Percentiles rank a stretch among this genome's conserved stretches.
Conservation (phyloP, 495 filamentous ascomycete genomes). For the Endocarpon pusillum region DNA sequence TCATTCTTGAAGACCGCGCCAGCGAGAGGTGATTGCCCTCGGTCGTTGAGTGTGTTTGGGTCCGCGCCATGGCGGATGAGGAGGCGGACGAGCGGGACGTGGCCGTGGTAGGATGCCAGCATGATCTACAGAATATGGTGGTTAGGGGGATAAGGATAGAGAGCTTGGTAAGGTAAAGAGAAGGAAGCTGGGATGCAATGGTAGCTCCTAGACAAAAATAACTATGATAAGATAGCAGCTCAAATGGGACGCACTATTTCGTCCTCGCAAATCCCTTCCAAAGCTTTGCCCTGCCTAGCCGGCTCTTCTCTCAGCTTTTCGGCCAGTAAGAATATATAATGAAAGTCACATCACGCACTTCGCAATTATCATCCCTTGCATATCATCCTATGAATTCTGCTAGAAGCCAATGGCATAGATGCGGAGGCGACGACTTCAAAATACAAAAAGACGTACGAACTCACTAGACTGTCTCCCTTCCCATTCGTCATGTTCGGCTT, state of each 20-base stretch:
- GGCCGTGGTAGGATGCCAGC: slow-evolving; percentile 38
- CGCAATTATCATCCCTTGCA: too few species aligned
- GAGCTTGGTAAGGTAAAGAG: neutral
- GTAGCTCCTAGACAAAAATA: neutral
- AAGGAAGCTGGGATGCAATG: neutral
- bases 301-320: too few species aligned
- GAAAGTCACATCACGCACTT: too few species aligned
- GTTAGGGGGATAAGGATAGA: neutral
- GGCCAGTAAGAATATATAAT: too few species aligned
- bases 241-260: neutral
- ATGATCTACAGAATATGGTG: slow-evolving; percentile 21
- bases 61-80: slow-evolving; percentile 33
- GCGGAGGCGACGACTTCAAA: too few species aligned
- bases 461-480: slow-evolving; percentile 36
- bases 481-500: slow-evolving; percentile 37
- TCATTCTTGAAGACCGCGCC: slow-evolving; percentile 40
- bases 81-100: slow-evolving; percentile 29
- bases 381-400: too few species aligned
- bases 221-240: neutral
- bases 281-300: too few species aligned
- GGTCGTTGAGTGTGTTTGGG: slow-evolving; percentile 34
- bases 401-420: too few species aligned
- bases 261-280: too few species aligned
- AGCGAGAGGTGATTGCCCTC: slow-evolving; percentile 34
- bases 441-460: slow-evolving; percentile 4